phyloP scores from a whole-genome alignment of 129 eudicot species.

The Centaurea solstitialis region DNA sequence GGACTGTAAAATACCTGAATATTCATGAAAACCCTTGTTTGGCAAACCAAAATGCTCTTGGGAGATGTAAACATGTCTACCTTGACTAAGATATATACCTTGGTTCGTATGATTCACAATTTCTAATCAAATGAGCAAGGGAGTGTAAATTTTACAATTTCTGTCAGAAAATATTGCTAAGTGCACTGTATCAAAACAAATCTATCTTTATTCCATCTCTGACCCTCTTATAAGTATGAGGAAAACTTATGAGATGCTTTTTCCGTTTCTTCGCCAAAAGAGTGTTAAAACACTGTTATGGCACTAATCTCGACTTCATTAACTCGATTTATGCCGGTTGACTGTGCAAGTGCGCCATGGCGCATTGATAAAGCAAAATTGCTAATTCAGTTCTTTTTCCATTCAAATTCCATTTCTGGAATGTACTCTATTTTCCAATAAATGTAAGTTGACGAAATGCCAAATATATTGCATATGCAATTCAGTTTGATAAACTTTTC shows the following conservation, averaged over 20 bases:
- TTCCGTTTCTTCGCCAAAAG: neutral
- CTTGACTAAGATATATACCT: neutral
- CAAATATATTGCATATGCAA: neutral
- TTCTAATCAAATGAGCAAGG: neutral
- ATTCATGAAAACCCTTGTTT: neutral
- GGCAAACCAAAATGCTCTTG: neutral
- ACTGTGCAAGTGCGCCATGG: slow-evolving; percentile 7
- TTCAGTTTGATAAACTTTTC: neutral
- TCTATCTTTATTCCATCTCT: neutral
- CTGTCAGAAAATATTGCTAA: neutral
- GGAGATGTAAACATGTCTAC: neutral
- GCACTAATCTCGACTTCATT: neutral
- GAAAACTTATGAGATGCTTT: neutral
- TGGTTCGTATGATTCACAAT: neutral
- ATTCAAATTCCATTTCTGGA: neutral
- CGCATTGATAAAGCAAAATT: neutral
- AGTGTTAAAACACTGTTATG: neutral
- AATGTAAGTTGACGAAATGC: neutral
- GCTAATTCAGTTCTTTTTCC: neutral
- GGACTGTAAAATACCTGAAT: neutral
- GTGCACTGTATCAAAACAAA: neutral
- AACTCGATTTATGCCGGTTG: neutral
- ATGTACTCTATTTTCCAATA: neutral
- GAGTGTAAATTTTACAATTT: neutral
- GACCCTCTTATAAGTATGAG: neutral